Base-by-base conservation (phyloP, 148 eudicot genomes). In the Camellia lanceoleosa region DNA sequence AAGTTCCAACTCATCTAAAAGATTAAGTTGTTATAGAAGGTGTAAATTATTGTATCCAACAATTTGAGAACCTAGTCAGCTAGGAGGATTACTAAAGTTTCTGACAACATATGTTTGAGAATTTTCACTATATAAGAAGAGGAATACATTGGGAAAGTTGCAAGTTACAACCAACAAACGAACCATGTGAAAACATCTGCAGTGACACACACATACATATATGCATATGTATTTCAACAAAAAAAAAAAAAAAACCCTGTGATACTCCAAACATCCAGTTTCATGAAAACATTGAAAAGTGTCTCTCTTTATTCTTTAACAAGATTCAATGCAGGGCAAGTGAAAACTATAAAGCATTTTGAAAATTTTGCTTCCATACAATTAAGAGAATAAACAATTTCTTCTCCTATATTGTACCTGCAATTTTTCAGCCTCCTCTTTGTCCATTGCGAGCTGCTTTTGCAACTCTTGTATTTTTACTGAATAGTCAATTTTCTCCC, bases 401-500 rank as follows among this genome's bases (percentile, higher is more conserved):
- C 54, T 7, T 38, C 23, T 46, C 19, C 44, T 15, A 15, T 5
- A 38, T 20, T 16, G 14, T 82, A 93, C 99, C 98, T 93, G 92
- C 76, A 96, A 84, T 82, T 92, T 96, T 85, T 93, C 92, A 83
- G 90, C 98, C 87, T 93, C 99, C 86, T 91, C 97, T 80, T 85
- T 85, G 87, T 96, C 98, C 92, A 96, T 88, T 12, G 88, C 73
- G 79, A 96, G 95, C 84, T 96, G 99, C 95, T 89, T 96, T 86
- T 92, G 95, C 87, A 96, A 85, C 82, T 96, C 99, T 84, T 87
- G 98, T 83, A 96, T 96, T 86, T 96, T 96, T 52, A 89, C 78
- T 52, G 99, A 89, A 90, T 91, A 93, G 84, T 96, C 99, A 42
- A 84, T 96, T 82, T 96, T 92, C 74, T 91, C 97, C 68, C 91